These are phyloP conservation scores for Fusarium sp. DNA, from an alignment of 2,329 filamentous ascomycete genomes.

Conservation along the genomic window DNA sequence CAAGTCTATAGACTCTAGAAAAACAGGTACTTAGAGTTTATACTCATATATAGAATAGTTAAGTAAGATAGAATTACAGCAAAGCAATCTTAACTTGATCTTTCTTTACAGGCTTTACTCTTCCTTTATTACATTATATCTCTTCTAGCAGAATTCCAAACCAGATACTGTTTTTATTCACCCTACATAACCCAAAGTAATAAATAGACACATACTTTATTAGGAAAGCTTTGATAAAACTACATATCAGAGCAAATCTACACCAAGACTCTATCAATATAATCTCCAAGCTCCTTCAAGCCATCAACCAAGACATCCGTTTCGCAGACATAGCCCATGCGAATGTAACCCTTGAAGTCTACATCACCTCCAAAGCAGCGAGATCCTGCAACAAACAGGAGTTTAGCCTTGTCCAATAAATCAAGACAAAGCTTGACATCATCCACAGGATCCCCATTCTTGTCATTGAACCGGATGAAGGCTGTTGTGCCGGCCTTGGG, in stretches of 20 bases:
- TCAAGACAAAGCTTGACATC: slow-evolving; percentile 76
- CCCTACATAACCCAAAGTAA: too few species aligned
- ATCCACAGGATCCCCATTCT: slow-evolving; percentile 70
- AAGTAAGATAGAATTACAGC: too few species aligned
- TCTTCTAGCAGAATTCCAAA: too few species aligned
- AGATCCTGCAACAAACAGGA: slow-evolving; percentile 79
- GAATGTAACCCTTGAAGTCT: slow-evolving; percentile 79
- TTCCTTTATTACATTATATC: too few species aligned
- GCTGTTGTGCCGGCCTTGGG: slow-evolving; percentile 84
- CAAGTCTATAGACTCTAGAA: too few species aligned
- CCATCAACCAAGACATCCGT: slow-evolving; percentile 74
- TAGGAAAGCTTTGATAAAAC: too few species aligned
- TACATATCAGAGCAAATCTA: neutral
- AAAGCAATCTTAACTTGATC: too few species aligned
- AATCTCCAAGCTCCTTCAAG: slow-evolving; percentile 59
- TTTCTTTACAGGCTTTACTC: too few species aligned
- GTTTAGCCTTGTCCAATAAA: slow-evolving; percentile 73
- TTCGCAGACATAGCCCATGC: slow-evolving; percentile 79
- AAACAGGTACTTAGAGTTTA: too few species aligned
- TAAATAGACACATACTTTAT: too few species aligned
- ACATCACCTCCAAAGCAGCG: slow-evolving; percentile 73
- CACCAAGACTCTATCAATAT: slow-evolving; percentile 43
- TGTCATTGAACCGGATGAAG: slow-evolving; percentile 72
- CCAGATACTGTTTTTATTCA: too few species aligned
- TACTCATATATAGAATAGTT: too few species aligned